Percentiles rank a stretch among this genome's conserved stretches.
Evolutionary conservation across 805 yeast species (phyloP).

Genomic region (Wickerhamiella australiensis): DNA sequence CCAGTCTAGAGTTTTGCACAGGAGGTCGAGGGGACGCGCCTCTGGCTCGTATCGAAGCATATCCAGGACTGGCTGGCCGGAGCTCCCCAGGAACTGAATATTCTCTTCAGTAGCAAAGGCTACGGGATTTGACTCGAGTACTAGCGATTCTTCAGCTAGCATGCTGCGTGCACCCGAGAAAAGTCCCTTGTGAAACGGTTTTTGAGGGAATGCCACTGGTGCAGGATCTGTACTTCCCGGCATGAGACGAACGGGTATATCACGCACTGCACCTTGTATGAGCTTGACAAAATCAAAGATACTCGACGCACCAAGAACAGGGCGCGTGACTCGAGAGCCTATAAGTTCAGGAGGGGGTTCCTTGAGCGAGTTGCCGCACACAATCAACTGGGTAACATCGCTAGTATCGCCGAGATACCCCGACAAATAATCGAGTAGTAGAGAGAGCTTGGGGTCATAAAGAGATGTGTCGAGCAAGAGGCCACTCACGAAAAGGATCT

Average conservation of each 20-base stretch:
- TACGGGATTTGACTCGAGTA: conserved; percentile 57
- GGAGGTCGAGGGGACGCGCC: conserved; percentile 34
- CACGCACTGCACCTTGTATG: conserved; percentile 41
- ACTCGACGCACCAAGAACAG: conserved; percentile 17
- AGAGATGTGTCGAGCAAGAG: conserved; percentile 41
- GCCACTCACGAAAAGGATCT: conserved; percentile 68
- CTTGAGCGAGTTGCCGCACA: conserved; percentile 62
- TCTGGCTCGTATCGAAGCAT: conserved; percentile 49
- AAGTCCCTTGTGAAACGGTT: conserved; percentile 69
- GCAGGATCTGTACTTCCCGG: conserved; percentile 84
- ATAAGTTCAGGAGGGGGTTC: conserved; percentile 22
- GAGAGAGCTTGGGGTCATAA: conserved; percentile 30
- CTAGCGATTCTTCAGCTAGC: conserved; percentile 31
- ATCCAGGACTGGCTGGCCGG: conserved; percentile 80
- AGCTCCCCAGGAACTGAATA: conserved; percentile 46
- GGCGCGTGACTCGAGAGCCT: conserved; percentile 20
- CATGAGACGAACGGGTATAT: conserved; percentile 62
- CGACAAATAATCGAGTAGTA: conserved; percentile 54
- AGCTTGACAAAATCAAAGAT: conserved; percentile 40
- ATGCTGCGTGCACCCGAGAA: conserved; percentile 37
- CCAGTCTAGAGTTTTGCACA: conserved; percentile 66
- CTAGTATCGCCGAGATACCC: conserved; percentile 49
- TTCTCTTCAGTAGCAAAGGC: conserved; percentile 29
- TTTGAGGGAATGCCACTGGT: conserved; percentile 79
- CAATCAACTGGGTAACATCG: conserved; percentile 39